phyloP scores from a whole-genome alignment of 192 early-diverging fungal genomes.

The Coemansia biformis region DNA sequence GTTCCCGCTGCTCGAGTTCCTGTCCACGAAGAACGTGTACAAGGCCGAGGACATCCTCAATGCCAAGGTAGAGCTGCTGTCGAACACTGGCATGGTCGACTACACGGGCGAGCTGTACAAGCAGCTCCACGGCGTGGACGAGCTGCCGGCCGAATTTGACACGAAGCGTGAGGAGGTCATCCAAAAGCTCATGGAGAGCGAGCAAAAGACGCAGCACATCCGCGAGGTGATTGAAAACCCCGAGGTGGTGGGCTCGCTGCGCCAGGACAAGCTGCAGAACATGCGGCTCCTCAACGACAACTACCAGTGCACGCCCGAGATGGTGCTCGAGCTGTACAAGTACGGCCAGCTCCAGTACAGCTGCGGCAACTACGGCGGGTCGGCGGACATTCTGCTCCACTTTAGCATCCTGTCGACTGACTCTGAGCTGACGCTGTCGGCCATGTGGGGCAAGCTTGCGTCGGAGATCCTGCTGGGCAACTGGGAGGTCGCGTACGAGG shows the following conservation, averaged over 20 bases:
- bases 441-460: conserved; percentile 96
- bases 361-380: conserved; percentile 85
- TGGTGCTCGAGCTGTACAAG: conserved; percentile 81
- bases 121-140: conserved; percentile 70
- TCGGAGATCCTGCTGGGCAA: conserved; percentile 90
- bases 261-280: conserved; percentile 92
- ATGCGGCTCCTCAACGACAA: conserved; percentile 81
- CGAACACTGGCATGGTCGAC: conserved; percentile 92
- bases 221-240: conserved; percentile 89
- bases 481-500: conserved; percentile 90
- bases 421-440: conserved; percentile 71
- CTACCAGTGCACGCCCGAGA: conserved; percentile 86
- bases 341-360: conserved; percentile 88
- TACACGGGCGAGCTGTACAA: conserved; percentile 80
- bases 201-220: conserved; percentile 72
- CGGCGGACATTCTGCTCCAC: conserved; percentile 91
- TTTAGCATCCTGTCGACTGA: conserved; percentile 94
- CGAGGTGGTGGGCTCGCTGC: conserved; percentile 79
- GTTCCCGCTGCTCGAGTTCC: conserved; percentile 85
- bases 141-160: conserved; percentile 68
- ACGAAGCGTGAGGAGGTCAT: conserved; percentile 75
- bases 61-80: conserved; percentile 86
- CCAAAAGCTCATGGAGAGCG: conserved; percentile 64
- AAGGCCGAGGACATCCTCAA: conserved; percentile 66
- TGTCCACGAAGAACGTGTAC: conserved; percentile 80